These are phyloP conservation scores for Colletotrichum tanaceti DNA, from an alignment of 2,329 filamentous ascomycete species.

Conservation along the genomic window DNA sequence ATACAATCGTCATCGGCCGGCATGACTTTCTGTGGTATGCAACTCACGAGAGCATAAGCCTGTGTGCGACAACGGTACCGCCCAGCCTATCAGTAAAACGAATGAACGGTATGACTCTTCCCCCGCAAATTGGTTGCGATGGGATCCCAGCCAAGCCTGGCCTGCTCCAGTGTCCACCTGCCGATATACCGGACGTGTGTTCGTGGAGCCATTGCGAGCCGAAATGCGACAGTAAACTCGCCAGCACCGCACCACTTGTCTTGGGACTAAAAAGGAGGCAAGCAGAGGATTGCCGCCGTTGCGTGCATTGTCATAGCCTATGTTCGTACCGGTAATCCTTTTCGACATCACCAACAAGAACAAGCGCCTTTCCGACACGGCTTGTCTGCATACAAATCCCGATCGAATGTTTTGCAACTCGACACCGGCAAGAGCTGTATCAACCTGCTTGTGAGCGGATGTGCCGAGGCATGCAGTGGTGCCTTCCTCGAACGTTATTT, in stretches of 20 bases:
- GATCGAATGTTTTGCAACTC: not conserved
- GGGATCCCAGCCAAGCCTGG: slow-evolving; percentile 36
- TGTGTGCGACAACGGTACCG: slow-evolving; percentile 25
- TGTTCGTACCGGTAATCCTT: too few relatives aligned
- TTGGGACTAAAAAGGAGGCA: not conserved
- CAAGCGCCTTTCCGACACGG: not conserved
- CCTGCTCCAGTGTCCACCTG: slow-evolving; percentile 36
- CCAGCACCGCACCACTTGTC: slow-evolving; percentile 1
- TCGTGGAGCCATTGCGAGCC: slow-evolving; percentile 34
- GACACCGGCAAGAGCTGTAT: slow-evolving; percentile 1
- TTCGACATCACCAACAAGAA: not conserved
- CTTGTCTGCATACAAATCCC: slow-evolving; percentile 1
- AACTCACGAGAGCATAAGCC: slow-evolving; percentile 13
- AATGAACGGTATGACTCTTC: slow-evolving; percentile 29
- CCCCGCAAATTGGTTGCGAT: slow-evolving; percentile 38
- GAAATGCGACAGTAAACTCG: slow-evolving; percentile 33
- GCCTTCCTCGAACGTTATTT: not conserved
- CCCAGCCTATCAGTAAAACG: slow-evolving; percentile 31
- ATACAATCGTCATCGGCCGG: slow-evolving; percentile 4
- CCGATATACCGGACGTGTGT: slow-evolving; percentile 37
- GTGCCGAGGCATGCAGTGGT: slow-evolving; percentile 19
- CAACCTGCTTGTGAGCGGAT: slow-evolving; percentile 4
- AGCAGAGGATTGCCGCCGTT: not conserved
- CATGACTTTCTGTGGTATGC: not conserved
- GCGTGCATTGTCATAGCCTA: not conserved